Evolutionary conservation across 2,329 filamentous ascomycete genomes (phyloP), one percentile per base, ranked within the genome.

Genomic region (Pseudocercospora pini-densiflorae): DNA sequence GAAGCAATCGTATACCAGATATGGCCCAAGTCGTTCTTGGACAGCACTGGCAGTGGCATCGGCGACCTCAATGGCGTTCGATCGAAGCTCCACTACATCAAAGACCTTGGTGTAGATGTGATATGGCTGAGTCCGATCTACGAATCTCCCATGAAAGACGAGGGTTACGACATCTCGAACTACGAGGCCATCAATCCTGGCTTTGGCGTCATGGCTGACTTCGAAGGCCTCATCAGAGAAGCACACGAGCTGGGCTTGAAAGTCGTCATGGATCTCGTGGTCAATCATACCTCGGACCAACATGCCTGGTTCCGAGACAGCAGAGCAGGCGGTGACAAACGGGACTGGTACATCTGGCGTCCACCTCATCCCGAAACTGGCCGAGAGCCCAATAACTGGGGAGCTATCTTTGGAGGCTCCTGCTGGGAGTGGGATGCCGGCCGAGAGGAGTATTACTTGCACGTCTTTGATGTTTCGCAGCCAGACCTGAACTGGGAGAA

Each of bases 261-360:
- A 51, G 62, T 83, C 40, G 80, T 84, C 74, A 81, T 84, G 76
- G 81, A 83, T 59, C 73, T 83, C 29, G 68, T 67, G 10, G 71
- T 71, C 36, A 75, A 75, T 29, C 71, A 74, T 49, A 73, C 72
- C 5, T 70, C 65, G 6, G 70, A 79, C 24, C 79, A 88, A 70
- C 86, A 88, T 61, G 74, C 78, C 5, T 89, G 87, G 87, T 89
- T 89, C 76, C 79, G 82, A 59, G 81, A 86, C 53, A 82, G 80
- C 0, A 83, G 81, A 3, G 83, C 81, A 63, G 75, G 79, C 14
- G 84, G 81, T 68, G 75, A 81, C 0, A 87, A 88, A 70, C 78
- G 86, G 16, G 83, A 89, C 71, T 90, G 85, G 83, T 90, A 89
- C 71, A 87, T 90, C 71, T 91, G 89, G 89, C 83, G 83, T 63